Percentiles rank a stretch among this genome's conserved stretches.
phyloP scores from a whole-genome alignment of 1,139 yeast species.

The Zygosaccharomyces pseudobailii region DNA sequence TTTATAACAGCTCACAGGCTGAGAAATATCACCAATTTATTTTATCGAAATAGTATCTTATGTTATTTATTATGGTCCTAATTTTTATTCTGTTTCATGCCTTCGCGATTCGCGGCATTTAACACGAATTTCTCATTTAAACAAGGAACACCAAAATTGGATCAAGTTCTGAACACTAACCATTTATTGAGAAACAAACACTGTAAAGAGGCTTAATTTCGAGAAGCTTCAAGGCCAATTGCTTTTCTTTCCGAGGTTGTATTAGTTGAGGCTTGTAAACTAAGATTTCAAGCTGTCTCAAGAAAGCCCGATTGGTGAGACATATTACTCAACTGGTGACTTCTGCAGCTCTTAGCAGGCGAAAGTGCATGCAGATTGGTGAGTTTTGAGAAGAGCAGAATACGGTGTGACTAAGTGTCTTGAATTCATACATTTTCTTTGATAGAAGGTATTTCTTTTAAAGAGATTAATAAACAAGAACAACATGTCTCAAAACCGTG shows the following conservation, averaged over 20 bases:
- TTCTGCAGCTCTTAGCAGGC: background rate
- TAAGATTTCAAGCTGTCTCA: background rate
- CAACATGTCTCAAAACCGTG: conserved; percentile 5
- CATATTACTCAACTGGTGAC: background rate
- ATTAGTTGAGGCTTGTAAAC: background rate
- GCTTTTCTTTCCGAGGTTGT: background rate
- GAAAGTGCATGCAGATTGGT: background rate
- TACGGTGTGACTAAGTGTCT: background rate
- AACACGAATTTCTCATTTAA: conserved; percentile 1
- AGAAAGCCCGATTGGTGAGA: background rate
- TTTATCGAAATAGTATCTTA: background rate
- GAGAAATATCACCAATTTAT: background rate
- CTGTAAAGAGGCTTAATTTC: background rate
- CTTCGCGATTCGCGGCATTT: conserved; percentile 5
- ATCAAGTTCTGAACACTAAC: background rate
- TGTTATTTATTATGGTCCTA: background rate
- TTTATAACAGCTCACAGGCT: background rate
- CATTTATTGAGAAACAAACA: background rate
- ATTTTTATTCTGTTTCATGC: background rate
- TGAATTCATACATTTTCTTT: background rate
- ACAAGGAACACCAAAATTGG: background rate
- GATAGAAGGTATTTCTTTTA: background rate
- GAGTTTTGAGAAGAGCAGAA: background rate
- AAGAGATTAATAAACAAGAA: background rate
- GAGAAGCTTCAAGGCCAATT: background rate